These are phyloP conservation scores for Trichoderma reesei DNA, from an alignment of 495 filamentous ascomycete species.

Conservation along the genomic window DNA sequence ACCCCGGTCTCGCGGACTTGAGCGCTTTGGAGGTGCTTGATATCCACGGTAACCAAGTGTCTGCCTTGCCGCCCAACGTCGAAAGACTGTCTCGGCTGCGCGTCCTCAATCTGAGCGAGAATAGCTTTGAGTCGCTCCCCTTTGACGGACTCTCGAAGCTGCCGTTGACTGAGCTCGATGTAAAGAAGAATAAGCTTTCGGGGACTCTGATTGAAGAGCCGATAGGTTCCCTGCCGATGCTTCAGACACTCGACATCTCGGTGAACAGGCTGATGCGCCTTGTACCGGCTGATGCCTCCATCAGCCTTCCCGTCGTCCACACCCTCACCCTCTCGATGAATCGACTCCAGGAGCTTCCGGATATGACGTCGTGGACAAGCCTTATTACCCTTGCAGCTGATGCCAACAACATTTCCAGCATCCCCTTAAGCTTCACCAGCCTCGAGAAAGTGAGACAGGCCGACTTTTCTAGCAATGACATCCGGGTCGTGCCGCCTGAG, in stretches of 20 bases:
- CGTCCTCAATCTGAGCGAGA: conserved; percentile 67
- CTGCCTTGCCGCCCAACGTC: conserved; percentile 61
- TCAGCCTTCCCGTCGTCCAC: conserved; percentile 58
- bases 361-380: conserved; percentile 58
- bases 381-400: conserved; percentile 65
- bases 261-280: conserved; percentile 57
- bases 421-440: conserved; percentile 64
- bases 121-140: conserved; percentile 59
- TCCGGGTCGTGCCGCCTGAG: conserved; percentile 62
- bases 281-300: conserved; percentile 20
- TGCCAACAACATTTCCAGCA: conserved; percentile 62
- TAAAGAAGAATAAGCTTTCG: conserved; percentile 67
- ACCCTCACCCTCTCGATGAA: conserved; percentile 68
- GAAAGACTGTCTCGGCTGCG: conserved; percentile 55
- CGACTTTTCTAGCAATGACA: conserved; percentile 76
- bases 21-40: conserved; percentile 68
- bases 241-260: conserved; percentile 68
- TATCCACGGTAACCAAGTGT: conserved; percentile 69
- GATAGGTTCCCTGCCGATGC: conserved; percentile 44
- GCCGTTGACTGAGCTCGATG: conserved; percentile 62
- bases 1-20: conserved; percentile 47
- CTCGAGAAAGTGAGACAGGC: conserved; percentile 59
- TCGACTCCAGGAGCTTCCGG: conserved; percentile 59
- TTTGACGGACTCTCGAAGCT: conserved; percentile 55
- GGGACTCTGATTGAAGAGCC: conserved; percentile 58